phyloP scores from a whole-genome alignment of 1,284 basidiomycete genomes.

The Trichosporon sp. region DNA sequence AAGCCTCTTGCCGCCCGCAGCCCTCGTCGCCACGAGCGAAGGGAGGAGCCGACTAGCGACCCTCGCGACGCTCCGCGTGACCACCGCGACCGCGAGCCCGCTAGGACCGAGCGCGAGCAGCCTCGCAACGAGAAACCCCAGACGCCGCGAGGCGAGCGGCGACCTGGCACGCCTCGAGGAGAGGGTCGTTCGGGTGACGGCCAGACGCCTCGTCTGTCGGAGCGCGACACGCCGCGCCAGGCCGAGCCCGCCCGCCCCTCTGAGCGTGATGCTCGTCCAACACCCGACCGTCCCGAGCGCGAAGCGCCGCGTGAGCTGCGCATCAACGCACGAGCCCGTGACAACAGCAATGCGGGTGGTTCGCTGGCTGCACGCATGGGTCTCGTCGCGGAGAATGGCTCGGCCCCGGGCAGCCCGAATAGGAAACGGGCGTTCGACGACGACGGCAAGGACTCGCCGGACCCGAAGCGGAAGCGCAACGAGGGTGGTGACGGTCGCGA shows the following conservation, averaged over 20 bases:
- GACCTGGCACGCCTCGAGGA: not conserved
- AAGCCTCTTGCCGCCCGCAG: slow-evolving; percentile 2
- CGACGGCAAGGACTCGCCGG: slow-evolving; percentile 10
- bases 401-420: slow-evolving; percentile 3
- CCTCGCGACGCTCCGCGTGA: slow-evolving; percentile 17
- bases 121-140: slow-evolving; percentile 1
- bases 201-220: slow-evolving; percentile 2
- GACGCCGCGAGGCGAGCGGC: not conserved
- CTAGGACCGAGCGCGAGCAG: slow-evolving; percentile 5
- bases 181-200: slow-evolving; percentile 18
- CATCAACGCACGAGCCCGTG: not conserved
- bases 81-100: slow-evolving; percentile 10
- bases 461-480: slow-evolving; percentile 10
- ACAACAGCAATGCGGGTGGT: not conserved
- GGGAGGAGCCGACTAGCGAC: slow-evolving; percentile 19
- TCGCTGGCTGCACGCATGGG: slow-evolving; percentile 15
- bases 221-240: not conserved
- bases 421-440: slow-evolving; percentile 14
- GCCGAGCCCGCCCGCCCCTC: not conserved
- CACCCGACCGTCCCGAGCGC: slow-evolving; percentile 14
- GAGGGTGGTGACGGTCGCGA: slow-evolving; percentile 21
- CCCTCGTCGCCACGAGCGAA: slow-evolving; percentile 19
- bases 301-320: slow-evolving; percentile 16
- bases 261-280: not conserved
- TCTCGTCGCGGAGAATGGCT: slow-evolving; percentile 6